Conservation (phyloP, 2,329 filamentous ascomycete species). For the Colletotrichum echinochloae region DNA sequence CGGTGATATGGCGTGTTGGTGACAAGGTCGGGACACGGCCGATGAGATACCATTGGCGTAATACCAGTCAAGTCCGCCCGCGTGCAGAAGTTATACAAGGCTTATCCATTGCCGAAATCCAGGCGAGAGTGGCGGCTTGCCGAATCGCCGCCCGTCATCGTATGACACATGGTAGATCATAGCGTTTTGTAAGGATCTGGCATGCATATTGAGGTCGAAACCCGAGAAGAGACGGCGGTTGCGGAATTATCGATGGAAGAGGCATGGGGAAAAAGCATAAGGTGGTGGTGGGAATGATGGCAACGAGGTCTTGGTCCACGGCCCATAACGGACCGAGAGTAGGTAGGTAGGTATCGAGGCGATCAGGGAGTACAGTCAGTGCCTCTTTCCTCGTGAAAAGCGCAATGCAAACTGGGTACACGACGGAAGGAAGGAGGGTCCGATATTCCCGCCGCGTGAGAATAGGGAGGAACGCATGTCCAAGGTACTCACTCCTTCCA, state of each 20-base stretch:
- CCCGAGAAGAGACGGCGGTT: background rate
- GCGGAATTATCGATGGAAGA: too few relatives aligned
- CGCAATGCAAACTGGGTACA: background rate
- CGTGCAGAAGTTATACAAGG: background rate
- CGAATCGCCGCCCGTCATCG: background rate
- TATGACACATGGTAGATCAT: too few relatives aligned
- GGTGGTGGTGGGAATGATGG: background rate
- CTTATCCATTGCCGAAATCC: background rate
- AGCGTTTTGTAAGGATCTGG: background rate
- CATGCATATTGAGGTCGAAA: background rate
- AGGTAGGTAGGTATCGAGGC: background rate
- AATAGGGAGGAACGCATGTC: background rate
- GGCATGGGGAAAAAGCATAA: background rate
- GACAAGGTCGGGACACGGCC: background rate
- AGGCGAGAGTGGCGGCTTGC: background rate
- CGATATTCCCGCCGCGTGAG: too few relatives aligned
- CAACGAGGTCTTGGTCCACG: background rate
- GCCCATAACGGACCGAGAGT: background rate
- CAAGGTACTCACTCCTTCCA: too few relatives aligned
- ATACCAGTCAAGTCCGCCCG: background rate
- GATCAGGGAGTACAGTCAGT: background rate
- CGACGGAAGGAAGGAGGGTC: background rate
- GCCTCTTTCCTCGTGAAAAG: background rate
- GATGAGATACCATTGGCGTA: background rate
- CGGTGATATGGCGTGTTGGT: background rate